Conservation (phyloP, 352 stramenopile species). For the Halophytophthora polymorphica region DNA sequence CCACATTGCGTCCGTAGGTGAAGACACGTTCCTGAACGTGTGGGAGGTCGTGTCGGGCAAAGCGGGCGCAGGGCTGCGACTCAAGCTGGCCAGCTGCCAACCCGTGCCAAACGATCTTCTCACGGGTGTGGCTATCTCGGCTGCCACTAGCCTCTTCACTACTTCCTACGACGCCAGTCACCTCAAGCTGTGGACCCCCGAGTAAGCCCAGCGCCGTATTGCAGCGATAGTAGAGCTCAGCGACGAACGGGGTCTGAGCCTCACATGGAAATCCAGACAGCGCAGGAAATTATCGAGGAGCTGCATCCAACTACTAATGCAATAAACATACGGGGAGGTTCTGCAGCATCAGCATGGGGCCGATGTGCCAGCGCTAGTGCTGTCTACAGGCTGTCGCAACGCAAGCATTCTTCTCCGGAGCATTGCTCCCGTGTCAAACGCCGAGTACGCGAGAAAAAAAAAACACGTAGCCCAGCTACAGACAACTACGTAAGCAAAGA, state of each 20-base stretch:
- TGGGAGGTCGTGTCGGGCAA: constrained; percentile 45
- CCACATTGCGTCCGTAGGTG: constrained; percentile 56
- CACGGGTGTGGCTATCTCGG: constrained; percentile 50
- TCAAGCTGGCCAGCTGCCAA: constrained; percentile 65
- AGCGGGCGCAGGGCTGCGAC: constrained; percentile 12
- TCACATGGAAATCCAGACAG: not conserved
- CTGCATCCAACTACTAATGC: not conserved
- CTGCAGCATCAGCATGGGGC: too few species aligned
- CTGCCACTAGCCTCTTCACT: constrained; percentile 50
- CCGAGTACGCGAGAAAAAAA: too few species aligned
- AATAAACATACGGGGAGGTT: too few species aligned
- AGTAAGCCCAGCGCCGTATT: constrained; percentile 23
- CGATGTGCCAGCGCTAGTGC: too few species aligned
- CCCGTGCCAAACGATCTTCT: constrained; percentile 60
- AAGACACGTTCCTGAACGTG: constrained; percentile 81
- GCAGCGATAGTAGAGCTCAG: not conserved
- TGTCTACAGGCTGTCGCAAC: too few species aligned
- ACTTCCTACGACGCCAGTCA: constrained; percentile 62
- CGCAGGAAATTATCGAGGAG: not conserved
- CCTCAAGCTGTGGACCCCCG: constrained; percentile 65
- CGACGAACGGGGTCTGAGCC: too few species aligned
- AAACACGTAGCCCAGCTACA: too few species aligned
- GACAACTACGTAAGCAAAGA: too few species aligned
- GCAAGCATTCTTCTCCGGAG: too few species aligned
- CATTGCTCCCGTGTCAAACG: too few species aligned